Evolutionary conservation across 2,329 filamentous ascomycete genomes (phyloP).

Genomic region (Phoma herbarum): DNA sequence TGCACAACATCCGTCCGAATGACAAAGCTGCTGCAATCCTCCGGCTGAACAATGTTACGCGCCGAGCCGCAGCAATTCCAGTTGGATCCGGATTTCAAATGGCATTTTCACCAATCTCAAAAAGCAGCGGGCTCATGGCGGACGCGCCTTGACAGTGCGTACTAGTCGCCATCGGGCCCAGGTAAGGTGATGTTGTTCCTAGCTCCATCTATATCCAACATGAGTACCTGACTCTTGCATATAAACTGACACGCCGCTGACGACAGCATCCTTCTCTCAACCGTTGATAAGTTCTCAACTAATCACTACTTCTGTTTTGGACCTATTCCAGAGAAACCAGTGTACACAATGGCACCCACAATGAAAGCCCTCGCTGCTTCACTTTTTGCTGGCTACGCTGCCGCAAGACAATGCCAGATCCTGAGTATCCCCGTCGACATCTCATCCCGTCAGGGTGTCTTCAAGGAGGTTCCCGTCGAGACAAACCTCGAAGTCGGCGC

Average conservation of each 20-base stretch:
- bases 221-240: slow-evolving; percentile 3
- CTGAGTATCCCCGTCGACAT: slow-evolving; percentile 66
- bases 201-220: slow-evolving; percentile 6
- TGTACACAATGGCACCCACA: slow-evolving; percentile 21
- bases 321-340: too few relatives aligned
- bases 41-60: slow-evolving; percentile 8
- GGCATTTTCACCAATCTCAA: slow-evolving; percentile 5
- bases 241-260: slow-evolving; percentile 11
- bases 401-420: slow-evolving; percentile 55
- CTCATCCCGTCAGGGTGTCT: slow-evolving; percentile 63
- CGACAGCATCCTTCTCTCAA: neutral
- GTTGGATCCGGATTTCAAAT: slow-evolving; percentile 11
- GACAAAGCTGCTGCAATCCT: slow-evolving; percentile 2
- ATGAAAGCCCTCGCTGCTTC: slow-evolving; percentile 26
- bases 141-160: neutral
- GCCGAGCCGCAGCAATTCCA: slow-evolving; percentile 13
- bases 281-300: neutral
- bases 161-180: slow-evolving; percentile 9
- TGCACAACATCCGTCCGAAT: slow-evolving; percentile 10
- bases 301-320: neutral
- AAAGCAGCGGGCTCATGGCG: neutral
- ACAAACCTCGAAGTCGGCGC: slow-evolving; percentile 66
- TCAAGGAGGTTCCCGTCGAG: slow-evolving; percentile 59
- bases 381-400: slow-evolving; percentile 29
- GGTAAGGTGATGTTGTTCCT: neutral